phyloP scores from a whole-genome alignment of 2,329 filamentous ascomycete genomes.

The Sarocladium oryzae region DNA sequence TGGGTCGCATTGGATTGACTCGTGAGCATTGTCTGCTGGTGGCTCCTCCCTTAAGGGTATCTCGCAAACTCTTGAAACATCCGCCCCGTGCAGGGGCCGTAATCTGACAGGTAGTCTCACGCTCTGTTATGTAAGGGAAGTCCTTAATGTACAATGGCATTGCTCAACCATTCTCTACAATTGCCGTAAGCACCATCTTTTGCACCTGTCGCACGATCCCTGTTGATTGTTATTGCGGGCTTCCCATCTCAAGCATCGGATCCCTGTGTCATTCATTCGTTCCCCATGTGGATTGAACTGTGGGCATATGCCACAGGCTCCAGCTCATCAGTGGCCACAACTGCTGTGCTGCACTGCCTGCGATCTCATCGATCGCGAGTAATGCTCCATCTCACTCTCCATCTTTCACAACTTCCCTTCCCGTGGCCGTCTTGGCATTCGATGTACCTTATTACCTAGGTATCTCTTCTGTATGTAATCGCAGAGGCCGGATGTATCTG shows the following conservation, averaged over 20 bases:
- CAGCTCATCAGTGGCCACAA: not conserved
- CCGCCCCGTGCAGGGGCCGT: not conserved
- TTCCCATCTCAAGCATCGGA: conserved; percentile 7
- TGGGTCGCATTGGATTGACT: not conserved
- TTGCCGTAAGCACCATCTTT: no score
- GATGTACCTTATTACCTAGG: no score
- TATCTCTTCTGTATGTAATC: no score
- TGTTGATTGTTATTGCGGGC: not conserved
- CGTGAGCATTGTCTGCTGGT: not conserved
- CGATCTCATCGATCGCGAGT: conserved; percentile 1
- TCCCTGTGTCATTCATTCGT: not conserved
- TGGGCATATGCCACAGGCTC: not conserved
- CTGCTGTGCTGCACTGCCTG: not conserved
- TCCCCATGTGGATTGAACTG: not conserved
- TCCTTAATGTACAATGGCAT: no score
- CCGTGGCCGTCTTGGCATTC: conserved; percentile 5
- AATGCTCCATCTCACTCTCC: not conserved
- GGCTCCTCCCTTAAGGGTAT: no score
- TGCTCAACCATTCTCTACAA: no score
- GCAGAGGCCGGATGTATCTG: no score
- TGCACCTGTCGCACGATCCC: not conserved
- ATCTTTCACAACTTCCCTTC: not conserved
- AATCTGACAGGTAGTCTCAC: no score
- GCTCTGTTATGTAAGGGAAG: no score
- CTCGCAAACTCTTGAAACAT: not conserved